Evolutionary conservation across 1,139 yeast species (phyloP).

Genomic region (Candida albicans): DNA sequence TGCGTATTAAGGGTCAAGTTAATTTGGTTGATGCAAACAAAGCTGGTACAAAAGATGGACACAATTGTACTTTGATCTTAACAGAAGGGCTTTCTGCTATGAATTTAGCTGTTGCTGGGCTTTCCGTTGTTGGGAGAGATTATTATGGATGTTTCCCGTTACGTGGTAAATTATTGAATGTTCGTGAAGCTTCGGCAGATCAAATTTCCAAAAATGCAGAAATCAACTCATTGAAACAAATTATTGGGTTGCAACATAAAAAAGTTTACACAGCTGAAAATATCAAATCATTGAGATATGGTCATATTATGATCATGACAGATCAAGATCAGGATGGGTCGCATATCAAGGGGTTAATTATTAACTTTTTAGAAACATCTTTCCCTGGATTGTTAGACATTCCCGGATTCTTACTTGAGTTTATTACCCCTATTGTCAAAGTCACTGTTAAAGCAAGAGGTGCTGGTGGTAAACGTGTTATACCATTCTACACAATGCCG

Average conservation of each 20-base stretch:
- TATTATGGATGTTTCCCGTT: constrained; percentile 94
- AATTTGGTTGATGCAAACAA: constrained; percentile 94
- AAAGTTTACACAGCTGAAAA: constrained; percentile 67
- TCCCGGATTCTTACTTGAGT: constrained; percentile 91
- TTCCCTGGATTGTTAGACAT: constrained; percentile 91
- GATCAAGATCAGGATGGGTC: constrained; percentile 99
- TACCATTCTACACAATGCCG: constrained; percentile 92
- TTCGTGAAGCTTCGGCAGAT: constrained; percentile 93
- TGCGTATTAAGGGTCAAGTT: constrained; percentile 84
- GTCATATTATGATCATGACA: constrained; percentile 98
- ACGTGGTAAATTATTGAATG: constrained; percentile 92
- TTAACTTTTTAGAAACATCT: constrained; percentile 88
- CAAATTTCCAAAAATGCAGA: constrained; percentile 91
- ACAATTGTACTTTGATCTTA: constrained; percentile 85
- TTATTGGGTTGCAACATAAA: constrained; percentile 93
- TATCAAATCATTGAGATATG: constrained; percentile 79
- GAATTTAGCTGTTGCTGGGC: constrained; percentile 89
- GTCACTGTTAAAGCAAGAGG: constrained; percentile 76
- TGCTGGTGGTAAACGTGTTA: constrained; percentile 42
- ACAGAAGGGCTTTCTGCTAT: constrained; percentile 99
- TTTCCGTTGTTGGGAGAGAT: constrained; percentile 94
- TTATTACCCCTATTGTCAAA: constrained; percentile 95
- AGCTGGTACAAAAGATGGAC: constrained; percentile 94
- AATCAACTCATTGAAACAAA: constrained; percentile 92
- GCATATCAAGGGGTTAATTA: constrained; percentile 93